phyloP scores from a whole-genome alignment of 1,284 basidiomycete species.

The Coniferiporia sulphurascens region DNA sequence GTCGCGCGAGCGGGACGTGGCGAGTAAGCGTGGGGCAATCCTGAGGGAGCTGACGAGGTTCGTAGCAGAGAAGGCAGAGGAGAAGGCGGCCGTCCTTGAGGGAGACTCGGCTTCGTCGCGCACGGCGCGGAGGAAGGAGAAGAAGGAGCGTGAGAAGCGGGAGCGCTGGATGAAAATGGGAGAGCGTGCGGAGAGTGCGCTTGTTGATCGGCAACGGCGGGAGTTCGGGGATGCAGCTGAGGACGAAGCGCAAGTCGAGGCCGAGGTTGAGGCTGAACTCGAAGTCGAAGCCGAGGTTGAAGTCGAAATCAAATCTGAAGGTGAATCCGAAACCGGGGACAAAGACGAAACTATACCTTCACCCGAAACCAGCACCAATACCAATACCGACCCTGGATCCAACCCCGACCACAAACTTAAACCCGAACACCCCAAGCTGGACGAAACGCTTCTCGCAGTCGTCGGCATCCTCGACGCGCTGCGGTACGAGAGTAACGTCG shows the following conservation, averaged over 20 bases:
- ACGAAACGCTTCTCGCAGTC: constrained; percentile 62
- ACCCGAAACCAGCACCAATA: no score
- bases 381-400: no score
- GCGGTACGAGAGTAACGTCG: constrained; percentile 57
- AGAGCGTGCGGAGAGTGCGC: constrained; percentile 1
- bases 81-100: not conserved
- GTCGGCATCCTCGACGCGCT: constrained; percentile 64
- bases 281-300: no score
- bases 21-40: constrained; percentile 16
- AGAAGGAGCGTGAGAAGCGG: constrained; percentile 11
- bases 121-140: constrained; percentile 7
- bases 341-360: no score
- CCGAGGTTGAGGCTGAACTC: no score
- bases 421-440: constrained; percentile 31
- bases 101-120: not conserved
- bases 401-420: no score
- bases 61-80: not conserved
- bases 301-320: no score
- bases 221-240: no score
- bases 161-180: not conserved
- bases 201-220: no score
- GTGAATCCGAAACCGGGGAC: no score
- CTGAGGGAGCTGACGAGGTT: not conserved
- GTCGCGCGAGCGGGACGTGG: constrained; percentile 43
- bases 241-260: no score